Evolutionary conservation across 108 stramenopile genomes (phyloP), one percentile per base, ranked within the genome.

Genomic region (Skeletonema grethae): DNA sequence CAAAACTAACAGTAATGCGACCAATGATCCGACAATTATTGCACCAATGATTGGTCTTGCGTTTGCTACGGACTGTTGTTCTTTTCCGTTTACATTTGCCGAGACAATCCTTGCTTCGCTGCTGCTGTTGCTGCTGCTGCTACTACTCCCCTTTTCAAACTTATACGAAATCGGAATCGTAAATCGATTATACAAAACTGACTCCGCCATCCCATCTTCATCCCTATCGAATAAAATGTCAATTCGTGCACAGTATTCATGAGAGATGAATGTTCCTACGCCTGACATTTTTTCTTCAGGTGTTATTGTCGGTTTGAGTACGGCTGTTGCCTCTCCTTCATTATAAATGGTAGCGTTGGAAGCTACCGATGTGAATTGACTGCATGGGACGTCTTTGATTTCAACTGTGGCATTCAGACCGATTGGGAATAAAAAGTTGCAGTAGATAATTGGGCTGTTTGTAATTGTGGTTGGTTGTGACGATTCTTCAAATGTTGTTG

Each of bases 331-430:
- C 22, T 32, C 24, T n/a, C 62, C 62, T 11, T 63, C 38, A 18
- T 6, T 63, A 20, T 38, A 63, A 5, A 39, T 38, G 15, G 16
- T 25, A 24, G 36, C 38, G 5, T 63, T 63, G 50, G 50, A 53
- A 5, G 62, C 0, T 13, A 1, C 16, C 0, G 24, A 16, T 25
- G 34, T 36, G 38, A 63, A 63, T 36, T 25, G 24, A 32, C n/a
- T 38, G 35, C 62, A 63, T 4, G 16, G 24, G 5, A 35, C 22
- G n/a, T 63, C 62, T 63, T 63, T 35, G 39, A 63, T 63, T 43
- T 63, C 62, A 2, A 38, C 62, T 24, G 62, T 63, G 38, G 38
- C 62, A n/a, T 63, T 63, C 5, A 63, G 62, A 5, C 62, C 62
- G 4, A 39, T 25, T 24, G 62, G 62, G 22, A 63, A 35, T 18